Evolutionary conservation across 2,329 filamentous ascomycete species (phyloP).

Genomic region (Acephala macrosclerotiorum): DNA sequence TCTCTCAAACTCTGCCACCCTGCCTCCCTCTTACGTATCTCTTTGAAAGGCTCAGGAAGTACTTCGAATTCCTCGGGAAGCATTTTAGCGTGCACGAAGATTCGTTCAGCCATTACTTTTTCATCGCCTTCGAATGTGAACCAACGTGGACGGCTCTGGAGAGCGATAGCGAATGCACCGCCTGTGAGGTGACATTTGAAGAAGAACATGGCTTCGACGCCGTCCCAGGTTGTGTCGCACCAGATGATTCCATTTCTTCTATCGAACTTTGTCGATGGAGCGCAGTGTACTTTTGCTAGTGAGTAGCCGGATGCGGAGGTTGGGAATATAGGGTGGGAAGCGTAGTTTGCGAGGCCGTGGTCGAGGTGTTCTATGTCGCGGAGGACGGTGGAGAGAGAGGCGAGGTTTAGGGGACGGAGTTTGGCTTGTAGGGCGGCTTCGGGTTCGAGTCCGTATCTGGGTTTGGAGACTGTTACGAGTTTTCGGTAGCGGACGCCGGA

Average conservation of each 20-base stretch:
- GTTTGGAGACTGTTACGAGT: conserved; percentile 3
- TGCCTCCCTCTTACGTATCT: neutral
- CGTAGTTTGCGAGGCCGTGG: conserved; percentile 4
- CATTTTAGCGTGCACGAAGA: neutral
- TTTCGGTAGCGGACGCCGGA: conserved; percentile 6
- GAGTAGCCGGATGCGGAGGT: neutral
- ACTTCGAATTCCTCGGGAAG: neutral
- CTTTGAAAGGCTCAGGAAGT: neutral
- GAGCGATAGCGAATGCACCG: neutral
- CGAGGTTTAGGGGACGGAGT: neutral
- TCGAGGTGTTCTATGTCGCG: conserved; percentile 2
- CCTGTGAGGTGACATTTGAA: conserved; percentile 4
- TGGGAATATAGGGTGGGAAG: conserved; percentile 2
- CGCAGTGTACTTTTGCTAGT: neutral
- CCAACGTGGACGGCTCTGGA: neutral
- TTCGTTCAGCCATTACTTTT: conserved; percentile 6
- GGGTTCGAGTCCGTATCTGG: neutral
- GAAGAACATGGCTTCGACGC: conserved; percentile 4
- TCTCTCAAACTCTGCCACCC: neutral
- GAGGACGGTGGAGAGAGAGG: neutral
- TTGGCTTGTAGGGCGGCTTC: neutral
- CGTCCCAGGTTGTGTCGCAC: conserved; percentile 10
- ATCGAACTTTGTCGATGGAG: conserved; percentile 4
- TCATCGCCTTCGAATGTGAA: conserved; percentile 10
- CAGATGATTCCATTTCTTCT: conserved; percentile 8